Evolutionary conservation across 1,139 yeast species (phyloP).

Genomic region (Lodderomyces elongisporus): DNA sequence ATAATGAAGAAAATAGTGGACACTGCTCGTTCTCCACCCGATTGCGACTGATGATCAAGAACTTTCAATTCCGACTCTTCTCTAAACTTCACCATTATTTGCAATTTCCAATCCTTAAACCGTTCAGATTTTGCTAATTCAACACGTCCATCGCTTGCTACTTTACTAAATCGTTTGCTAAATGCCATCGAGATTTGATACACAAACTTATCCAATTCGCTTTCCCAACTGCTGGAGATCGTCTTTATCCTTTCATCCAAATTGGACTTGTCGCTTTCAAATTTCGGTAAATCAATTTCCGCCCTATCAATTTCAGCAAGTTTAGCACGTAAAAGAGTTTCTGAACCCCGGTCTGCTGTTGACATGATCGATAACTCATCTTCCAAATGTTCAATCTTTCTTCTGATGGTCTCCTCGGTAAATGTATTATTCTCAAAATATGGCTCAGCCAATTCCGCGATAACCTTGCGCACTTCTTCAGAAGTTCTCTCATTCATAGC

Average conservation of each 20-base stretch:
- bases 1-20: conserved; percentile 87
- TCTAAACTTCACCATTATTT: conserved; percentile 81
- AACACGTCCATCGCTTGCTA: conserved; percentile 85
- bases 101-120: conserved; percentile 76
- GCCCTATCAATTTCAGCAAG: conserved; percentile 26
- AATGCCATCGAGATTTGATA: conserved; percentile 56
- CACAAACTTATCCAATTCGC: conserved; percentile 48
- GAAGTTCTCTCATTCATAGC: conserved; percentile 35
- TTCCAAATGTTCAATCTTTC: conserved; percentile 29
- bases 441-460: conserved; percentile 40
- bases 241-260: conserved; percentile 32
- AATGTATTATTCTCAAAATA: conserved; percentile 42
- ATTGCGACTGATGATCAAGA: conserved; percentile 81
- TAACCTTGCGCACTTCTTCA: conserved; percentile 36
- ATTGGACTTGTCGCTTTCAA: conserved; percentile 21
- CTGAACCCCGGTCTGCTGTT: conserved; percentile 36
- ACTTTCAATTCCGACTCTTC: conserved; percentile 64
- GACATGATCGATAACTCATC: conserved; percentile 38
- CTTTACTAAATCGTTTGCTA: conserved; percentile 58
- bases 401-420: conserved; percentile 30
- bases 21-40: conserved; percentile 97
- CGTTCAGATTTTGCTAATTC: conserved; percentile 49
- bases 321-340: conserved; percentile 28
- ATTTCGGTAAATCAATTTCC: conserved; percentile 30
- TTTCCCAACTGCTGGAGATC: conserved; percentile 51